Conservation (phyloP, 2,329 filamentous ascomycete genomes). For the Zasmidium angulare region DNA sequence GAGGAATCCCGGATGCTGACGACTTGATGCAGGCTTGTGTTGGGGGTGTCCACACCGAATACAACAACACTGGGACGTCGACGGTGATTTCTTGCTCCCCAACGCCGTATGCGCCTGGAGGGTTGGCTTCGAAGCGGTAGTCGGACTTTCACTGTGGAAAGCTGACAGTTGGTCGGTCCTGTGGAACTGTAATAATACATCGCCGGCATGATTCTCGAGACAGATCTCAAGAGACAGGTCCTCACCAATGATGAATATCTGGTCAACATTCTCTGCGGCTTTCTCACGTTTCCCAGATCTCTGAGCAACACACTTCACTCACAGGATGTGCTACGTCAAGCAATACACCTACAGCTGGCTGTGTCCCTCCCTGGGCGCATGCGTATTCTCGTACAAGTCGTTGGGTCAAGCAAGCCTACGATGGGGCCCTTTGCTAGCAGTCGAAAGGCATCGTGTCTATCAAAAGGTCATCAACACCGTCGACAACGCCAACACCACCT, state of each 20-base stretch:
- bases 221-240: background rate
- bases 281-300: background rate
- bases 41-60: slow-evolving; percentile 5
- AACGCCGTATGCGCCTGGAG: slow-evolving; percentile 1
- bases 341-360: slow-evolving; percentile 4
- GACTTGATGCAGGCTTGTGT: slow-evolving; percentile 5
- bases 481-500: background rate
- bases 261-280: background rate
- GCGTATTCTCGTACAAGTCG: background rate
- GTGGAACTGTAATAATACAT: too few species aligned
- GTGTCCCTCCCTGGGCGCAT: background rate
- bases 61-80: slow-evolving; percentile 12
- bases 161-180: too few species aligned
- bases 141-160: background rate
- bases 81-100: slow-evolving; percentile 16
- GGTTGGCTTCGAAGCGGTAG: background rate
- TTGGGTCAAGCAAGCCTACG: background rate
- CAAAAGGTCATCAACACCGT: background rate
- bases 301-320: too few species aligned
- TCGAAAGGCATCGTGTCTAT: background rate
- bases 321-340: slow-evolving; percentile 8
- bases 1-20: background rate
- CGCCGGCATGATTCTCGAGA: background rate
- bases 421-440: background rate
- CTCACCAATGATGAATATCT: background rate